Evolutionary conservation across 2,329 filamentous ascomycete species (phyloP).

Genomic region (Monilinia polystroma): DNA sequence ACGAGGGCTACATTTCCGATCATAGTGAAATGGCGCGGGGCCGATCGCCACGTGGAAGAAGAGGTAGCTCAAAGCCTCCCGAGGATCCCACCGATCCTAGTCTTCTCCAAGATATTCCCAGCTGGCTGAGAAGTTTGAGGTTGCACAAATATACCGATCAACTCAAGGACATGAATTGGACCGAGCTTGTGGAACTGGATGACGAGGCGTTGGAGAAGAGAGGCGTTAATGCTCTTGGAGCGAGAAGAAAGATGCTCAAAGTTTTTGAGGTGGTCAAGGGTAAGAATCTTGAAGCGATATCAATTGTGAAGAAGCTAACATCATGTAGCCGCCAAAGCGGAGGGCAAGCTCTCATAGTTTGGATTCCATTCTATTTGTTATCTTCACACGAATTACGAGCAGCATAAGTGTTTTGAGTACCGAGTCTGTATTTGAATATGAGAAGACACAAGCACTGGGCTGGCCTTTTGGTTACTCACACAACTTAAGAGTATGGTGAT

Average conservation of each 20-base stretch:
- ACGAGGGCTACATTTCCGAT: constrained; percentile 89
- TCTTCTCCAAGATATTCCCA: constrained; percentile 90
- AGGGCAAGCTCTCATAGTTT: constrained; percentile 62
- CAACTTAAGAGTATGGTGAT: constrained; percentile 2
- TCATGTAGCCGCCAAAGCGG: constrained; percentile 64
- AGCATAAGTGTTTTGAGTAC: not conserved
- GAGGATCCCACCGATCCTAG: constrained; percentile 93
- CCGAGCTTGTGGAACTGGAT: constrained; percentile 85
- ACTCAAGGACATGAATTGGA: constrained; percentile 96
- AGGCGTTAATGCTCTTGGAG: constrained; percentile 92
- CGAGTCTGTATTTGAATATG: constrained; percentile 14
- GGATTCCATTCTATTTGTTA: constrained; percentile 16
- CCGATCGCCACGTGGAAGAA: constrained; percentile 84
- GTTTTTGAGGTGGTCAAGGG: constrained; percentile 95
- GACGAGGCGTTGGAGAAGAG: constrained; percentile 90
- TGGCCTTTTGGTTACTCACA: constrained; percentile 1
- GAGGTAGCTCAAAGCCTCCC: constrained; percentile 94
- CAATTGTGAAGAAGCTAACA: constrained; percentile 36
- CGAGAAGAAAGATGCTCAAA: constrained; percentile 96
- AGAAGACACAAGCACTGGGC: not conserved
- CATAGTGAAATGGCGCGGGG: constrained; percentile 89
- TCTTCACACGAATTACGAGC: not conserved
- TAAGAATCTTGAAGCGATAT: constrained; percentile 41
- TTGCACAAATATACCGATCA: constrained; percentile 99
- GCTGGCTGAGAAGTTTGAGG: constrained; percentile 90